Evolutionary conservation across 2,329 filamentous ascomycete genomes (phyloP).

Genomic region (Ophiostoma novo-ulmi): DNA sequence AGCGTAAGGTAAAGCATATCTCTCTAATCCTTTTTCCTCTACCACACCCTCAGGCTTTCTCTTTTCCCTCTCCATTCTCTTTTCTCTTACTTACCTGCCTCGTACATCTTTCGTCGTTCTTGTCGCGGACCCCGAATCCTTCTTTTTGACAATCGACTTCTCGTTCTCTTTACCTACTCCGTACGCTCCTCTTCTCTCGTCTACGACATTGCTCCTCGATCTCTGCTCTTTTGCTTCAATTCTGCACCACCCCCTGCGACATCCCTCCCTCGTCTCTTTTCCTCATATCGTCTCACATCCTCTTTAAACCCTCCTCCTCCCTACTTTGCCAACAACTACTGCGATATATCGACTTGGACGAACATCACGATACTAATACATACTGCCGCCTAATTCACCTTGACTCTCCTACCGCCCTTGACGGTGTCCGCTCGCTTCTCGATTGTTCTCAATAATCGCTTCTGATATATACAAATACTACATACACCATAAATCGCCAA

Average conservation of each 20-base stretch:
- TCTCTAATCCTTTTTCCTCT: conserved; percentile 11
- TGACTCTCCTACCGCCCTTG: conserved; percentile 16
- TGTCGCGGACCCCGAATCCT: conserved; percentile 4
- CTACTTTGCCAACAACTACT: neutral
- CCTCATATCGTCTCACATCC: neutral
- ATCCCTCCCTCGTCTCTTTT: neutral
- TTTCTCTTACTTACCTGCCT: conserved; percentile 10
- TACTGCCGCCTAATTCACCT: neutral
- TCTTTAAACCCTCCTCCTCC: neutral
- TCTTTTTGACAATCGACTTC: conserved; percentile 6
- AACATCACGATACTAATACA: neutral
- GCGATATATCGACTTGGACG: neutral
- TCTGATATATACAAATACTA: neutral
- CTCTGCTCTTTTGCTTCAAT: neutral
- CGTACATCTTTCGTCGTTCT: conserved; percentile 13
- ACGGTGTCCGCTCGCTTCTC: conserved; percentile 22
- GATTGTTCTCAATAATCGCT: neutral
- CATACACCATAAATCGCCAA: neutral
- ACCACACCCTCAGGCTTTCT: conserved; percentile 5
- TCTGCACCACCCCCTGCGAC: conserved; percentile 1
- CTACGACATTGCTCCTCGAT: conserved; percentile 11
- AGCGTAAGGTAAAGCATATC: neutral
- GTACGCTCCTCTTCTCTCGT: neutral
- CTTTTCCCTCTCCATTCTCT: conserved; percentile 12
- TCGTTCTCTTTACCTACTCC: conserved; percentile 7